Evolutionary conservation across 163 green algal genomes (phyloP).

Genomic region (Scenedesmus sp.): DNA sequence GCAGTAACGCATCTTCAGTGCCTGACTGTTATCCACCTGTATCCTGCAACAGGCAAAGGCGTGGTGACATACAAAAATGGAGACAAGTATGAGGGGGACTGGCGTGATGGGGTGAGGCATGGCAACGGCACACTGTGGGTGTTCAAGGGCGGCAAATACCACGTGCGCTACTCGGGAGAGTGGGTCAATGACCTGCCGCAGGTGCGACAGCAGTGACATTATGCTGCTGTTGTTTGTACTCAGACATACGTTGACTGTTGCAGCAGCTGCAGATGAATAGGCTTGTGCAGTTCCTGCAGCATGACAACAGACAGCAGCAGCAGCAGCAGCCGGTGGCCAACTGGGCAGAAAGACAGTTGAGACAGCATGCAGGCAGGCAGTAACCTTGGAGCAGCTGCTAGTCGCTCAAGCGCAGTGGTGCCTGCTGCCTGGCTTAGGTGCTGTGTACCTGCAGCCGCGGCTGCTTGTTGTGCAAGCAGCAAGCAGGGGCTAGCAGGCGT

Average conservation of each 20-base stretch:
- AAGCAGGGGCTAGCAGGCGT: no score
- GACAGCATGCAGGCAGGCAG: not conserved
- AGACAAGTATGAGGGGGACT: slow-evolving; percentile 87
- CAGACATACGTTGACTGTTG: no score
- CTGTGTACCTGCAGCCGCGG: no score
- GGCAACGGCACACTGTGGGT: slow-evolving; percentile 81
- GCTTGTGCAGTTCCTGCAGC: not conserved
- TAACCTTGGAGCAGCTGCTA: not conserved
- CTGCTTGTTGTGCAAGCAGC: no score
- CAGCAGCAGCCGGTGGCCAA: not conserved
- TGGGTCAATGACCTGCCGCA: slow-evolving; percentile 72
- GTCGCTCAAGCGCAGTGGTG: not conserved
- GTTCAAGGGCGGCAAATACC: slow-evolving; percentile 70
- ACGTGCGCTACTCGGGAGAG: slow-evolving; percentile 77
- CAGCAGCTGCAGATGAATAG: not conserved
- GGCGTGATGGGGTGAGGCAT: slow-evolving; percentile 69
- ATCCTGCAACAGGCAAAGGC: slow-evolving; percentile 61
- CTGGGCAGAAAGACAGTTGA: not conserved
- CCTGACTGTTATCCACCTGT: not conserved
- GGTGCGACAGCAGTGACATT: slow-evolving; percentile 33
- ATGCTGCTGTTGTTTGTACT: not conserved
- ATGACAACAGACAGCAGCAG: not conserved
- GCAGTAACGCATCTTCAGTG: not conserved
- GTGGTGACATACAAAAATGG: slow-evolving; percentile 77
- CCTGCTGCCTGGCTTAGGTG: no score